A percentile compares a stretch with the other conserved stretches of the same genome.
These are phyloP conservation scores for Anthostomella pinea DNA, from an alignment of 2,329 filamentous ascomycete species.

Conservation along the genomic window DNA sequence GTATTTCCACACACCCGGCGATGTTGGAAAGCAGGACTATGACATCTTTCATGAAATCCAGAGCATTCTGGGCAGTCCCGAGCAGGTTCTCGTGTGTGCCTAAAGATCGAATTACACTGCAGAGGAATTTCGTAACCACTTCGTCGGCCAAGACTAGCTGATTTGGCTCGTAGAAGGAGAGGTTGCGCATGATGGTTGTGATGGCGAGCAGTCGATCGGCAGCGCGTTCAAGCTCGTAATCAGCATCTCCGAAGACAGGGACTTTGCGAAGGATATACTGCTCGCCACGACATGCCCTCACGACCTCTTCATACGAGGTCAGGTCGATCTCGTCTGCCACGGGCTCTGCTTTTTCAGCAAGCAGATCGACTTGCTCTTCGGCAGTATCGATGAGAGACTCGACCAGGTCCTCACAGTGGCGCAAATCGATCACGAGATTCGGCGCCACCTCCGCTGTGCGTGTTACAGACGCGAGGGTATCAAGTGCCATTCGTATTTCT, in stretches of 20 bases:
- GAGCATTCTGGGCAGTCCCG: slow-evolving; percentile 75
- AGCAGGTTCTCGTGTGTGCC: slow-evolving; percentile 87
- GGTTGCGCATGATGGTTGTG: slow-evolving; percentile 86
- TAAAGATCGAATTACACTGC: slow-evolving; percentile 78
- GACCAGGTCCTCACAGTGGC: slow-evolving; percentile 80
- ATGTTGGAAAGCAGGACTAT: slow-evolving; percentile 89
- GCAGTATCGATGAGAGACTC: slow-evolving; percentile 88
- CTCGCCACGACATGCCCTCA: slow-evolving; percentile 75
- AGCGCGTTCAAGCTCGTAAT: slow-evolving; percentile 80
- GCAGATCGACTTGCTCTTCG: slow-evolving; percentile 78
- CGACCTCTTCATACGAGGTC: slow-evolving; percentile 81
- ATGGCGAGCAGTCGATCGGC: slow-evolving; percentile 87
- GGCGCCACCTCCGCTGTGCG: slow-evolving; percentile 60
- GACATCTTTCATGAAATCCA: slow-evolving; percentile 97
- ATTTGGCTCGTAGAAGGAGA: slow-evolving; percentile 79
- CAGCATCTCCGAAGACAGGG: slow-evolving; percentile 68
- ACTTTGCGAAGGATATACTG: slow-evolving; percentile 69
- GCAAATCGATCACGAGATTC: slow-evolving; percentile 63
- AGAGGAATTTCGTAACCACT: slow-evolving; percentile 77
- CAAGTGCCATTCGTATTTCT: slow-evolving; percentile 86
- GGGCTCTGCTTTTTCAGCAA: slow-evolving; percentile 82
- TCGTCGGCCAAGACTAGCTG: slow-evolving; percentile 72
- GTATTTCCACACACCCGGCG: slow-evolving; percentile 74
- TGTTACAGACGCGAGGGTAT: slow-evolving; percentile 70
- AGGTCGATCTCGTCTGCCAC: slow-evolving; percentile 84